Evolutionary conservation across 495 filamentous ascomycete genomes (phyloP).

Genomic region (Trichocladium uniseriatum): DNA sequence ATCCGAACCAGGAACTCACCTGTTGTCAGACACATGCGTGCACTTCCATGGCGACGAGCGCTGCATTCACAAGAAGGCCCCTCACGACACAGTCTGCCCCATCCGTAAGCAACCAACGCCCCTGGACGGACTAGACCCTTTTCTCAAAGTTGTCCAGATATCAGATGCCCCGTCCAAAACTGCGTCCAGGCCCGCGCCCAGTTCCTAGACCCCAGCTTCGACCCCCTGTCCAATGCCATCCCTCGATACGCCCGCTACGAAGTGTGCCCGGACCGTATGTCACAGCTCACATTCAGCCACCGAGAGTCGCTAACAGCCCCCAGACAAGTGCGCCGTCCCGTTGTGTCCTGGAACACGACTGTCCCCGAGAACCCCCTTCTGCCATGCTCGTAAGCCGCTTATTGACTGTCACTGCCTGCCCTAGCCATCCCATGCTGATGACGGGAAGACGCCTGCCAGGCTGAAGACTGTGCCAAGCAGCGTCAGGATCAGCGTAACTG

Average conservation of each 20-base stretch:
- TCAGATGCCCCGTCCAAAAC: conserved; percentile 15
- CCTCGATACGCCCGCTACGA: conserved; percentile 20
- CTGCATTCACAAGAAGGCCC: conserved; percentile 20
- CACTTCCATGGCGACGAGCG: conserved; percentile 18
- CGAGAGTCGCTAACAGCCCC: not conserved
- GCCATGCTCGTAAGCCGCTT: conserved; percentile 13
- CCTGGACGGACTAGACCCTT: no score
- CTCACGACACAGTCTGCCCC: conserved; percentile 19
- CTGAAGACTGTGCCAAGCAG: conserved; percentile 16
- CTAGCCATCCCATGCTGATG: not conserved
- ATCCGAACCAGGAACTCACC: not conserved
- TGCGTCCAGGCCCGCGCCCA: conserved; percentile 20
- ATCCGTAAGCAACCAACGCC: conserved; percentile 11
- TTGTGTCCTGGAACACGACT: conserved; percentile 10
- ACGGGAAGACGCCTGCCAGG: conserved; percentile 16
- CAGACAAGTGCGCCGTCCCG: conserved; percentile 22
- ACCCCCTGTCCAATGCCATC: conserved; percentile 5
- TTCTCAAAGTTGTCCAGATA: conserved; percentile 10
- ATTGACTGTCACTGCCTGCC: not conserved
- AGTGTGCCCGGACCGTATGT: conserved; percentile 22
- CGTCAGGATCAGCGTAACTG: conserved; percentile 17
- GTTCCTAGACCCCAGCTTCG: conserved; percentile 18
- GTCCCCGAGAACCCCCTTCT: conserved; percentile 5
- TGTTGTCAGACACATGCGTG: conserved; percentile 13
- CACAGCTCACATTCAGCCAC: not conserved